Conservation (phyloP, 179 eudicot species). For the Beta macrorhiza region DNA sequence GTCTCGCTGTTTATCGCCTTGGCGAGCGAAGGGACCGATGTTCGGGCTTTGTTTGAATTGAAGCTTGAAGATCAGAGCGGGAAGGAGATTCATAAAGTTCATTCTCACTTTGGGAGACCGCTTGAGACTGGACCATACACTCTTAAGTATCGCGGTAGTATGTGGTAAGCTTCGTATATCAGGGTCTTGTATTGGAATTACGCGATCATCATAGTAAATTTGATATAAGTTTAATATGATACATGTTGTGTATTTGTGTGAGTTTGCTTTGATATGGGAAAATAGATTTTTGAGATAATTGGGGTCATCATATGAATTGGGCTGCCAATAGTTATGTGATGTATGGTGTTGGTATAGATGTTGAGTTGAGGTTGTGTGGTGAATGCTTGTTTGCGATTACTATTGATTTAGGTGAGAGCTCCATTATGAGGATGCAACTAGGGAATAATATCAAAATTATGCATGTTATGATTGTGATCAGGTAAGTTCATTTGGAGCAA, state of each 20-base stretch:
- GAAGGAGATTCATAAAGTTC: constrained; percentile 62
- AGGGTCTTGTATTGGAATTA: neutral
- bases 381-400: neutral
- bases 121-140: constrained; percentile 66
- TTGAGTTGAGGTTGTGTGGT: neutral
- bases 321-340: neutral
- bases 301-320: neutral
- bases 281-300: neutral
- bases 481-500: neutral
- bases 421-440: neutral
- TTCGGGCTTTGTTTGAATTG: constrained; percentile 66
- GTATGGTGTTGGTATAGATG: neutral
- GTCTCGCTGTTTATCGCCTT: constrained; percentile 74
- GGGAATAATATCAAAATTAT: too few relatives aligned
- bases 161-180: constrained; percentile 52
- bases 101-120: constrained; percentile 64
- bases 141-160: constrained; percentile 64
- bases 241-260: neutral
- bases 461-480: neutral
- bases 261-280: neutral
- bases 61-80: constrained; percentile 75
- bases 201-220: neutral
- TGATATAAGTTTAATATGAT: neutral
- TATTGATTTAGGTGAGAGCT: neutral
- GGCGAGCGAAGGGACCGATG: constrained; percentile 69